Evolutionary conservation across 148 eudicot species (phyloP), one percentile per base, ranked within the genome.

Genomic region (Tetragonia tetragonoides): DNA sequence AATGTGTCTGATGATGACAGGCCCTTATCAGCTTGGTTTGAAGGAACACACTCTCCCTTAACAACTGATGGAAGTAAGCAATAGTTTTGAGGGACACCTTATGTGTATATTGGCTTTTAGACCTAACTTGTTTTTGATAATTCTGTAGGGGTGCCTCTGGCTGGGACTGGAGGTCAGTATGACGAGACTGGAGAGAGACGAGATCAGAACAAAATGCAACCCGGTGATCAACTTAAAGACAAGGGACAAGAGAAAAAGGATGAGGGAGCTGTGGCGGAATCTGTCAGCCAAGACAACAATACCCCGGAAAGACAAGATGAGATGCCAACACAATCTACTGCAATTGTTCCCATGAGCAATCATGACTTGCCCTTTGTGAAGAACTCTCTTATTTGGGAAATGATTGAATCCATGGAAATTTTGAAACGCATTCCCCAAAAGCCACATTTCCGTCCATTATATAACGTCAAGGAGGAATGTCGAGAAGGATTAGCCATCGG

Each of bases 401-500:
- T 83, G 40, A 82, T 90, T 17, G 95, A 92, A 78, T 80, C 90
- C 68, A 85, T 89, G 93, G 94, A 94, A 57, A 85, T 83, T 9
- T 89, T 90, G 78, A 76, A 79, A 62, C 84, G 42, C 68, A 68
- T 89, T 39, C 98, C 98, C 61, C 98, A 94, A 74, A 85, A 83
- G 18, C 98, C 98, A 1, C 98, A 94, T 83, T 94, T 94, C 75
- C 77, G 46, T 5, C 90, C 97, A 34, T 74, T 94, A 77, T 78
- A 82, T 59, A 73, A 81, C 12, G 71, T 70, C 42, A 86, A 86
- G 78, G 89, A 88, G 76, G 83, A 87, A 79, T 71, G 82, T 39
- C 91, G 98, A 3, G 97, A 94, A 87, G 98, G 95, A 44, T 79
- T 89, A 80, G 98, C 98, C 49, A 85, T 94, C 68, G 97, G 93